phyloP scores from a whole-genome alignment of 495 filamentous ascomycete genomes.

The Penicillium egyptiacum region DNA sequence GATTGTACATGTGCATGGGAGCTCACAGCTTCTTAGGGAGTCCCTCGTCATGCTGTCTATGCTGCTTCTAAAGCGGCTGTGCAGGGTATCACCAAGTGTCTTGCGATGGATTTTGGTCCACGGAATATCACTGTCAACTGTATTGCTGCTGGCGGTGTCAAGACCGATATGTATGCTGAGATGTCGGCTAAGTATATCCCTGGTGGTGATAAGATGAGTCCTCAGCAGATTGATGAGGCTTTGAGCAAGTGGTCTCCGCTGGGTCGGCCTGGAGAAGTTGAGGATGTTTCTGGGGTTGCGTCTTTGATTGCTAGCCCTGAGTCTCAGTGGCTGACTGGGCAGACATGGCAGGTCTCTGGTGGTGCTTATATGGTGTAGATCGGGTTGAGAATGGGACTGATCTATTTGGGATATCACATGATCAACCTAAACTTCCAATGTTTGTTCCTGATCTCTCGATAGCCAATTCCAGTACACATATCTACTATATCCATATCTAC shows the following conservation, averaged over 20 bases:
- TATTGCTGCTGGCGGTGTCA: conserved; percentile 49
- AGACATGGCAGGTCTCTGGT: conserved; percentile 55
- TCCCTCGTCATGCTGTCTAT: conserved; percentile 41
- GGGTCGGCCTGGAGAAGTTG: conserved; percentile 50
- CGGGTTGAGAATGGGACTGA: background rate
- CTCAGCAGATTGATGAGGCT: conserved; percentile 27
- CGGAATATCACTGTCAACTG: conserved; percentile 55
- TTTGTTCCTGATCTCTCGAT: background rate
- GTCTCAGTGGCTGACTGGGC: conserved; percentile 53
- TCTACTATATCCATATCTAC: background rate
- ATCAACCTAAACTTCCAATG: background rate
- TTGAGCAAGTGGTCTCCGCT: conserved; percentile 39
- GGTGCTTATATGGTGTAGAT: conserved; percentile 31
- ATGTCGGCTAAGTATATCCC: conserved; percentile 42
- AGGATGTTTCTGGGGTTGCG: conserved; percentile 54
- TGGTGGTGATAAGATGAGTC: conserved; percentile 35
- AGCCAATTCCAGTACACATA: background rate
- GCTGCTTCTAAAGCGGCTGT: conserved; percentile 56
- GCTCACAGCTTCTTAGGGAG: conserved; percentile 16
- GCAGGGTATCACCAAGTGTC: conserved; percentile 55
- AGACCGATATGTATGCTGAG: conserved; percentile 42
- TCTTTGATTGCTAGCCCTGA: conserved; percentile 50
- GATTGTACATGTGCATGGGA: background rate
- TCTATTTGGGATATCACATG: background rate
- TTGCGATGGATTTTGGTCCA: conserved; percentile 55